Base-by-base conservation (phyloP, 495 filamentous ascomycete species). In the Aspergillus hancockii region DNA sequence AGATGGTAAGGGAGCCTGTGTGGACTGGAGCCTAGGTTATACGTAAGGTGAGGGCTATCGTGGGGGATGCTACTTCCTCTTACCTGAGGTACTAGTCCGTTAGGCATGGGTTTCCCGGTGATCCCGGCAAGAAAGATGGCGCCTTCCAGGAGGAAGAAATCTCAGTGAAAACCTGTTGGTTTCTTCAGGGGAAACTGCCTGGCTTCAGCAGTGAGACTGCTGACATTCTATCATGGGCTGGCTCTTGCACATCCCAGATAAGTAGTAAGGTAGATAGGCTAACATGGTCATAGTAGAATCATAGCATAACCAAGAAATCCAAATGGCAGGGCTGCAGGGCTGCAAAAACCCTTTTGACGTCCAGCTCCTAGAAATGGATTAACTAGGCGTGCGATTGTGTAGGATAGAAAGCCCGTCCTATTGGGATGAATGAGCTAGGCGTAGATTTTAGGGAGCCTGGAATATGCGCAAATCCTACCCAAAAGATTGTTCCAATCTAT, bases 141-240 rank as follows among this genome's bases (percentile, higher is more conserved):
- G 23, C 89, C 75, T 22, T 91, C 91, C 4, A 94, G 85, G 50
- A 94, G 84, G 78, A 94, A 93, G 56, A 95, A 73, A 68, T 93
- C 91, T 90, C 90, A 95, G 77, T 93, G 91, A 70, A 95, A 95
- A 31, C 91, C 91, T 21, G 89, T 88, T 4, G 91, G 91, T 61
- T 95, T 95, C 21, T 80, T 80, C 28, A 94, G 81, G 3, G 91
- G 91, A 68, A 93, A 95, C 63, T 93, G 87, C 49, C 85, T 90
- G 23, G 88, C 91, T 72, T 94, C 91, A 10, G 90, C 90, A 34
- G 90, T 92, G 54, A 95, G 82, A 38, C 63, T 66, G 85, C 84
- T 38, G 85, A 90, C 18, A 88, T 87, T 84, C 45, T 49, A 18
- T 30, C 23, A 19, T 0, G 55, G n/a, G 47, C 62, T 36, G 72